These are phyloP conservation scores for Rhexocercosporidium sp. DNA, from an alignment of 2,329 filamentous ascomycete genomes.

Conservation along the genomic window DNA sequence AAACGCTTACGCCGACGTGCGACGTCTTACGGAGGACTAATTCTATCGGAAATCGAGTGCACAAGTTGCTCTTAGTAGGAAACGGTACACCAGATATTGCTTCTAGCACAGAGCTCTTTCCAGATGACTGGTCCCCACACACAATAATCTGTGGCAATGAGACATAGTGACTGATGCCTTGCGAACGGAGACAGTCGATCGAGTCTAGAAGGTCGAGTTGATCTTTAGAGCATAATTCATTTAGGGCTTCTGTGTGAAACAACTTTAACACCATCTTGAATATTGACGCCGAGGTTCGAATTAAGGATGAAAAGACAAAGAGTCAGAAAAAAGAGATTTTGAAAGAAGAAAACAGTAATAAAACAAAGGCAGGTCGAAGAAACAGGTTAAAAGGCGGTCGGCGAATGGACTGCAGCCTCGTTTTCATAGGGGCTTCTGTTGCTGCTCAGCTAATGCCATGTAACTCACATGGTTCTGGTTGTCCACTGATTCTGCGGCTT, in stretches of 20 bases:
- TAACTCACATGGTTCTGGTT: too few species aligned
- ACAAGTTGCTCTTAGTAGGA: constrained; percentile 46
- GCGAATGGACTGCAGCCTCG: neutral
- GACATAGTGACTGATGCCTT: constrained; percentile 39
- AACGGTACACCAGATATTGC: constrained; percentile 46
- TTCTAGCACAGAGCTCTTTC: constrained; percentile 45
- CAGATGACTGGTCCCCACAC: constrained; percentile 41
- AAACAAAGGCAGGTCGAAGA: neutral
- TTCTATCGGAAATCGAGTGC: constrained; percentile 51
- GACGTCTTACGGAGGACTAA: constrained; percentile 43
- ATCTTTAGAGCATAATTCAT: constrained; percentile 33
- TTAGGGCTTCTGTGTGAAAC: constrained; percentile 27
- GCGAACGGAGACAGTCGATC: constrained; percentile 37
- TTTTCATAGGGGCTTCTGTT: neutral
- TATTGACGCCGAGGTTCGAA: constrained; percentile 11
- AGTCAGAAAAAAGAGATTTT: neutral
- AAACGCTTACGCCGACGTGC: constrained; percentile 21
- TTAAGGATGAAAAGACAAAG: neutral
- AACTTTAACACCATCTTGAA: constrained; percentile 19
- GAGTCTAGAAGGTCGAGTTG: constrained; percentile 36
- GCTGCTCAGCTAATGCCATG: neutral
- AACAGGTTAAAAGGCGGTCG: neutral
- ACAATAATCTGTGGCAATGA: constrained; percentile 40
- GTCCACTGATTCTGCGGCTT: neutral
- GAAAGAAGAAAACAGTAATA: neutral